phyloP scores from a whole-genome alignment of 768 basidiomycete species.

The Cystobasidiopsis lactophilus region DNA sequence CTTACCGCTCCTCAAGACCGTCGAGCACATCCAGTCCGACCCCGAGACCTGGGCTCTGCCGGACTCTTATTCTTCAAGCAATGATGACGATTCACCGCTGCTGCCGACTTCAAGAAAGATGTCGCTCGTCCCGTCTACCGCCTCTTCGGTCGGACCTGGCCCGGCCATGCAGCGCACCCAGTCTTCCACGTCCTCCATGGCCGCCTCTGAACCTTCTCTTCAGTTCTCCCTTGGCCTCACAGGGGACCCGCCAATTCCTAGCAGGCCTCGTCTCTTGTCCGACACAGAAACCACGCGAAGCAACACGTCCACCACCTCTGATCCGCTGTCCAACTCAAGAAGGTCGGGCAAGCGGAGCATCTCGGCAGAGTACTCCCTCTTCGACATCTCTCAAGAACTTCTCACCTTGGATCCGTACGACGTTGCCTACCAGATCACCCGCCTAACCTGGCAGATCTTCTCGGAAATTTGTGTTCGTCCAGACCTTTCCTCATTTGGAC shows the following conservation, averaged over 20 bases:
- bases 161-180: too few relatives aligned
- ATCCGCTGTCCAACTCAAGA: background rate
- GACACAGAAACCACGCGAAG: constrained; percentile 1
- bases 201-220: too few relatives aligned
- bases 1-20: constrained; percentile 7
- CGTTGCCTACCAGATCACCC: constrained; percentile 17
- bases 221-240: too few relatives aligned
- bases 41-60: constrained; percentile 17
- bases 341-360: background rate
- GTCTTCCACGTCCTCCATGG: too few relatives aligned
- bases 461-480: constrained; percentile 12
- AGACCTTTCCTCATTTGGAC: background rate
- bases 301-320: background rate
- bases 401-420: constrained; percentile 11
- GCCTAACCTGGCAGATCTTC: constrained; percentile 18
- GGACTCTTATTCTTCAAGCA: constrained; percentile 5
- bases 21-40: constrained; percentile 3
- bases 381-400: constrained; percentile 13
- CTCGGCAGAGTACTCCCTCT: background rate
- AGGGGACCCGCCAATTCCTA: background rate
- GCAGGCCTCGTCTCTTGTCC: background rate
- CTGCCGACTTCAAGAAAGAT: background rate
- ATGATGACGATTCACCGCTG: background rate
- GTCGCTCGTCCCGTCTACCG: background rate
- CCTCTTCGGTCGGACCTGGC: background rate